Conservation (phyloP, 2,329 filamentous ascomycete genomes). For the Ambrosiella xylebori region DNA sequence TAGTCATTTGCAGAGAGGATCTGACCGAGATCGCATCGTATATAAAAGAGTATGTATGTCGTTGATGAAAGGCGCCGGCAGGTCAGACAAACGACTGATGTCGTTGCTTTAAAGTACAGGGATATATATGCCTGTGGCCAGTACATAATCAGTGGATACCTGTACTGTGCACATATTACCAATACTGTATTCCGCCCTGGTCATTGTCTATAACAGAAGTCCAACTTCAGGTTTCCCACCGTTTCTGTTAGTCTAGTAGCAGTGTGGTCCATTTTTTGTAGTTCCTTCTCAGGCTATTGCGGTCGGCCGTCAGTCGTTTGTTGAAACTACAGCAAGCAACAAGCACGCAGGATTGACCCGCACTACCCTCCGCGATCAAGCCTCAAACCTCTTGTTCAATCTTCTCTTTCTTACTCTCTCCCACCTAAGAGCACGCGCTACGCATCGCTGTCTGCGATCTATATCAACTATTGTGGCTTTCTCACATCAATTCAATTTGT, state of each 20-base stretch:
- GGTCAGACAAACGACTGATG: background rate
- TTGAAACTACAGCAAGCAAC: background rate
- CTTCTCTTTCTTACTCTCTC: constrained; percentile 5
- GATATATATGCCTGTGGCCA: background rate
- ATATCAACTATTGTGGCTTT: background rate
- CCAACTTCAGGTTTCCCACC: background rate
- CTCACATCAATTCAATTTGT: background rate
- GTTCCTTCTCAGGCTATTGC: background rate
- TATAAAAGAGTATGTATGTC: background rate
- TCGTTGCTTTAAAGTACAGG: constrained; percentile 14
- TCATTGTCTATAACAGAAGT: background rate
- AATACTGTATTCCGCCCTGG: background rate
- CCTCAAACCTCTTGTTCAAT: constrained; percentile 5
- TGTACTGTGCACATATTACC: background rate
- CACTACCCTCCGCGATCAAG: constrained; percentile 9
- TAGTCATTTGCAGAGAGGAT: too few species aligned
- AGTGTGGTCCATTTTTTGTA: background rate
- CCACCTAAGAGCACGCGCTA: background rate
- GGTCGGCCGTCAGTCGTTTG: background rate
- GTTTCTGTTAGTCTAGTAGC: background rate
- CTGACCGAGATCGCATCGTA: background rate
- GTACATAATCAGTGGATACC: constrained; percentile 1
- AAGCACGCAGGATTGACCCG: constrained; percentile 6
- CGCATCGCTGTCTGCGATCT: background rate
- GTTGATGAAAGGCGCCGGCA: background rate